Percentiles rank a stretch among this genome's conserved stretches.
phyloP scores from a whole-genome alignment of 176 grass and related monocot species.

The Eremochloa ophiuroides region DNA sequence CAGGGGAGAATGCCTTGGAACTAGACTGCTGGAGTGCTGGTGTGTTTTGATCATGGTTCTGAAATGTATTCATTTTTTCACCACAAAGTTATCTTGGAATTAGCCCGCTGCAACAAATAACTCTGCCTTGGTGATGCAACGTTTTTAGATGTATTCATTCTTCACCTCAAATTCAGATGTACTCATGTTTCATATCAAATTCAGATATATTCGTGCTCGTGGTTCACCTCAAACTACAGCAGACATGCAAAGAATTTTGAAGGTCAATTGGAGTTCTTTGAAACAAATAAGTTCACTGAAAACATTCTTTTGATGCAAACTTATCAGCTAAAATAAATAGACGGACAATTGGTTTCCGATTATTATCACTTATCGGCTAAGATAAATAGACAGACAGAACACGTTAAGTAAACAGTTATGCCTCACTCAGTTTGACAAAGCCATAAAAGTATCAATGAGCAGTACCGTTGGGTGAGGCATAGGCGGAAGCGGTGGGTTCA shows the following conservation, averaged over 20 bases:
- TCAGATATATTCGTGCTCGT: not conserved
- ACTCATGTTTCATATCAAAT: not conserved
- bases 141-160: not conserved
- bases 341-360: not conserved
- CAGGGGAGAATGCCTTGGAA: too few species aligned
- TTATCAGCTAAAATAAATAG: not conserved
- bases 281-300: not conserved
- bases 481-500: slow-evolving; percentile 69
- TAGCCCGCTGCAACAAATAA: not conserved
- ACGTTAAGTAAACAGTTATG: not conserved
- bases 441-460: slow-evolving; percentile 13
- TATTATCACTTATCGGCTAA: not conserved
- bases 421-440: not conserved
- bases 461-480: slow-evolving; percentile 89
- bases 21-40: not conserved
- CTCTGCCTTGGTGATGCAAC: not conserved
- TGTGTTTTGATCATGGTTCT: not conserved
- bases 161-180: not conserved
- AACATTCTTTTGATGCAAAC: not conserved
- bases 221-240: not conserved
- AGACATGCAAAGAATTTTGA: not conserved
- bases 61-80: not conserved
- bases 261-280: not conserved
- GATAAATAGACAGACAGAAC: not conserved
- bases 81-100: not conserved